A percentile compares a stretch with the other conserved stretches of the same genome.
phyloP scores from a whole-genome alignment of 129 eudicot species.

The Oenanthe sinensis region DNA sequence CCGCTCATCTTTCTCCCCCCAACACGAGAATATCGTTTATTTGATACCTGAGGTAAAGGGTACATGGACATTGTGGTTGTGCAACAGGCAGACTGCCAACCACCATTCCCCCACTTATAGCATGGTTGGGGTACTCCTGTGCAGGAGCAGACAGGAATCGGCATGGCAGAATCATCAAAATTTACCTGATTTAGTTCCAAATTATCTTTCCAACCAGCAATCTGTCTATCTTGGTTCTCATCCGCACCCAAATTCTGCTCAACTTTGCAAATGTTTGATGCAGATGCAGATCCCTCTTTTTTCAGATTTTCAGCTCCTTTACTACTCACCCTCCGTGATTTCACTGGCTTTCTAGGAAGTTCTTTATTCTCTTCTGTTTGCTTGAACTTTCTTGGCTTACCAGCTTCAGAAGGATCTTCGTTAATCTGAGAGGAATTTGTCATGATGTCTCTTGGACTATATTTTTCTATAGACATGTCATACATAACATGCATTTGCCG shows the following conservation, averaged over 20 bases:
- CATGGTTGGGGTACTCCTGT: slow-evolving; percentile 71
- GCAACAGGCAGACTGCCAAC: slow-evolving; percentile 85
- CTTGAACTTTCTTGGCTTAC: slow-evolving; percentile 40
- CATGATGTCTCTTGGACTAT: slow-evolving; percentile 21
- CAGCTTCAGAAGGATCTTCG: slow-evolving; percentile 19
- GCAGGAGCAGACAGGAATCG: slow-evolving; percentile 73
- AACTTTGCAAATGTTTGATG: slow-evolving; percentile 20
- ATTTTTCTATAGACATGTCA: slow-evolving; percentile 27
- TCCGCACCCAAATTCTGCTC: slow-evolving; percentile 25
- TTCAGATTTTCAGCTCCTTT: slow-evolving; percentile 26
- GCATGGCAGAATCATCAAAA: slow-evolving; percentile 56
- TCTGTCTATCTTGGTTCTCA: slow-evolving; percentile 28
- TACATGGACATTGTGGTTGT: slow-evolving; percentile 61
- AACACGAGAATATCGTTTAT: slow-evolving; percentile 46
- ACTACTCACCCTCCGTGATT: slow-evolving; percentile 26
- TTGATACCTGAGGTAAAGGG: slow-evolving; percentile 50
- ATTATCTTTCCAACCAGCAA: slow-evolving; percentile 43
- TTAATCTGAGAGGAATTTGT: slow-evolving; percentile 6
- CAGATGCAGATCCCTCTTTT: background rate
- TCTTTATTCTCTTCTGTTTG: slow-evolving; percentile 21
- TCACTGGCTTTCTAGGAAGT: slow-evolving; percentile 9
- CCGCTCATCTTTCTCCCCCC: slow-evolving; percentile 81
- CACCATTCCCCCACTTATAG: slow-evolving; percentile 75
- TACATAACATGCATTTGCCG: slow-evolving; percentile 37
- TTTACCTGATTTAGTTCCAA: slow-evolving; percentile 53